phyloP scores from a whole-genome alignment of 1,284 basidiomycete genomes.

The Malassezia pachydermatis region DNA sequence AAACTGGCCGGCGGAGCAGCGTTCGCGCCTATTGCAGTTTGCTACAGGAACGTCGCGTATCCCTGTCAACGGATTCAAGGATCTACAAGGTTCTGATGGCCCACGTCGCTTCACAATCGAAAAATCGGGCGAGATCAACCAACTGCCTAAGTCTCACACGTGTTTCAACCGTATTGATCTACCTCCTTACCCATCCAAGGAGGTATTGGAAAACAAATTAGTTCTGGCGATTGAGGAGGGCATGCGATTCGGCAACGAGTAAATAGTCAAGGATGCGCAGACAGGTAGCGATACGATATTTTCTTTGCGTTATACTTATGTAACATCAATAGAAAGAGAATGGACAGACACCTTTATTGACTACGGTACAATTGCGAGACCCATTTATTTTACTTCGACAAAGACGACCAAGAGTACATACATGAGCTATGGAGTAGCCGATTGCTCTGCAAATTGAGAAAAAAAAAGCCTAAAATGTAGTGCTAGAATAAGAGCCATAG shows the following conservation, averaged over 20 bases:
- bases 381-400: too few relatives aligned
- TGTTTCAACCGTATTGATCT: conserved; percentile 48
- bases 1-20: conserved; percentile 89
- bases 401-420: too few relatives aligned
- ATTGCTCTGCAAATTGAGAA: too few relatives aligned
- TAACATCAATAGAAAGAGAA: too few relatives aligned
- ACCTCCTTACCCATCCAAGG: conserved; percentile 41
- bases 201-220: conserved; percentile 44
- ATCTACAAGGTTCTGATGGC: conserved; percentile 91
- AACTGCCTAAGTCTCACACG: conserved; percentile 46
- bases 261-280: conserved; percentile 2
- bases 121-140: conserved; percentile 43
- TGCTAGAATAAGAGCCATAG: too few relatives aligned
- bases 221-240: conserved; percentile 45
- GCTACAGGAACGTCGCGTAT: conserved; percentile 94
- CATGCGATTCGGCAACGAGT: conserved; percentile 45
- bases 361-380: too few relatives aligned
- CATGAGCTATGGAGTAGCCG: too few relatives aligned
- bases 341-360: too few relatives aligned
- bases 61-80: conserved; percentile 98
- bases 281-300: too few relatives aligned
- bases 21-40: conserved; percentile 80
- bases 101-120: conserved; percentile 53
- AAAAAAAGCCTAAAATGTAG: too few relatives aligned
- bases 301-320: not conserved